A percentile compares a stretch with the other conserved stretches of the same genome.
Evolutionary conservation across 2,329 filamentous ascomycete species (phyloP).

Genomic region (Botrytis squamosa): DNA sequence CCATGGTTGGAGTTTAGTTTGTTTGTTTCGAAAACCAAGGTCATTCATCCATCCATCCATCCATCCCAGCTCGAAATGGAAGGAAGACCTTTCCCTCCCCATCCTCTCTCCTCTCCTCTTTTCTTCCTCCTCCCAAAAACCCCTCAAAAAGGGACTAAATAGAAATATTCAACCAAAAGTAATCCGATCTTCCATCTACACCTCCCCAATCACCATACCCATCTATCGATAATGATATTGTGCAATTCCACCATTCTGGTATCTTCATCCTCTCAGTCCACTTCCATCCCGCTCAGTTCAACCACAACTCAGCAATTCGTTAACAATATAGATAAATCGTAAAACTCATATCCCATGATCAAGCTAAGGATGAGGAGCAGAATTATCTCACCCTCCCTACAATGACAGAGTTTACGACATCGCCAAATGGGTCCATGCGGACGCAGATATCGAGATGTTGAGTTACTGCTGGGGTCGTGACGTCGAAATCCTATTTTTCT

Average conservation of each 20-base stretch:
- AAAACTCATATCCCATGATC: not conserved
- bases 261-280: not conserved
- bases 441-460: constrained; percentile 43
- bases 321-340: not conserved
- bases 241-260: not conserved
- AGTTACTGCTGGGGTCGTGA: constrained; percentile 40
- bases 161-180: not conserved
- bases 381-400: constrained; percentile 38
- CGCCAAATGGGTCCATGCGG: constrained; percentile 49
- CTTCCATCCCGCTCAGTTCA: not conserved
- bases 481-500: constrained; percentile 42
- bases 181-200: not conserved
- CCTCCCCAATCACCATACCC: not conserved
- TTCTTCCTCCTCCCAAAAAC: not conserved
- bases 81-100: no score
- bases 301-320: not conserved
- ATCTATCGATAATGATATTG: not conserved
- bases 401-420: constrained; percentile 52
- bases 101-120: no score
- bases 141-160: not conserved
- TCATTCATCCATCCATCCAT: not conserved
- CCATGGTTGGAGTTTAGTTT: not conserved
- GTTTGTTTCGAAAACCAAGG: not conserved
- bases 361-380: not conserved
- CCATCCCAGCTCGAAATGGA: not conserved